A percentile compares a stretch with the other conserved stretches of the same genome.
phyloP scores from a whole-genome alignment of 2,329 filamentous ascomycete genomes.

The Lanzia echinophila region DNA sequence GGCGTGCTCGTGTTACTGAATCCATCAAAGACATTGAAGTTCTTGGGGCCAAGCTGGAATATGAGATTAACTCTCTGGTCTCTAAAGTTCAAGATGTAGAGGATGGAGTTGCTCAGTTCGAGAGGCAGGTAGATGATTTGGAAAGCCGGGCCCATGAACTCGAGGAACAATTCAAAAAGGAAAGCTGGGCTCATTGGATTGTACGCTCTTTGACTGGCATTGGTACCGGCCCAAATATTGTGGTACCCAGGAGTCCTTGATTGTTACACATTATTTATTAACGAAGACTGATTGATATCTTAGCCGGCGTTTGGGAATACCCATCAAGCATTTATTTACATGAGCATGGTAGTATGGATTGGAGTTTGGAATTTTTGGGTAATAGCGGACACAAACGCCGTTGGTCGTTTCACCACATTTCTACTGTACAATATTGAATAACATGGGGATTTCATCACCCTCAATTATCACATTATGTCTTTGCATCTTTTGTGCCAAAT shows the following conservation, averaged over 20 bases:
- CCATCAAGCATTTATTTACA: slow-evolving; percentile 9
- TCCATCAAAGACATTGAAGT: slow-evolving; percentile 72
- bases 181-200: slow-evolving; percentile 30
- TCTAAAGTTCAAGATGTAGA: slow-evolving; percentile 83
- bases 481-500: not conserved
- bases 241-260: slow-evolving; percentile 12
- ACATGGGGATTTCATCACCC: not conserved
- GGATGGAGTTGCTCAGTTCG: slow-evolving; percentile 72
- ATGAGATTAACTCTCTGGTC: slow-evolving; percentile 76
- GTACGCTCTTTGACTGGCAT: slow-evolving; percentile 30
- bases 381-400: slow-evolving; percentile 19
- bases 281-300: not conserved
- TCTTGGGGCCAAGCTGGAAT: slow-evolving; percentile 79
- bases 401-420: slow-evolving; percentile 14
- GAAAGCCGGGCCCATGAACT: slow-evolving; percentile 59
- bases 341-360: slow-evolving; percentile 13
- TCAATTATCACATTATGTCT: not conserved
- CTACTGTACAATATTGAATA: slow-evolving; percentile 19
- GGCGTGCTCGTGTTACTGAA: slow-evolving; percentile 63
- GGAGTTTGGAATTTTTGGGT: slow-evolving; percentile 8
- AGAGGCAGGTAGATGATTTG: slow-evolving; percentile 66
- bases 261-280: not conserved
- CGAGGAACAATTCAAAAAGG: slow-evolving; percentile 35
- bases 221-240: slow-evolving; percentile 27
- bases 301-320: slow-evolving; percentile 11